Evolutionary conservation across 2,329 filamentous ascomycete genomes (phyloP).

Genomic region (Penicillium fuscoglaucum): DNA sequence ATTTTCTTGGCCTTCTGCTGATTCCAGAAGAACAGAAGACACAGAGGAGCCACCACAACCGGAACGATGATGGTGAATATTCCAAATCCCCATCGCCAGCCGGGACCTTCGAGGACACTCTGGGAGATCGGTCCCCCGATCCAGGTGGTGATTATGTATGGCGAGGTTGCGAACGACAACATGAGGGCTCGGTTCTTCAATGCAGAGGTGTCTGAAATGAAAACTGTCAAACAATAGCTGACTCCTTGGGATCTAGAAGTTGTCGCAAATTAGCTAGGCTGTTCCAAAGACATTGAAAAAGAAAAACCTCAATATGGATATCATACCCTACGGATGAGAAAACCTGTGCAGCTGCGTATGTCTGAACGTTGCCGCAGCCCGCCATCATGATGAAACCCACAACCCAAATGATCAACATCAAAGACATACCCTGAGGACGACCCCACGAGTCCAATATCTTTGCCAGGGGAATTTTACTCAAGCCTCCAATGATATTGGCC

Average conservation of each 20-base stretch:
- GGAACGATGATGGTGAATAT: constrained; percentile 63
- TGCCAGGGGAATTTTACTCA: constrained; percentile 18
- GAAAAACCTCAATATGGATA: constrained; percentile 30
- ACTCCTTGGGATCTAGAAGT: constrained; percentile 29
- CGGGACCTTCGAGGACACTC: constrained; percentile 44
- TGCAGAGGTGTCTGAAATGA: constrained; percentile 63
- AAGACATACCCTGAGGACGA: constrained; percentile 14
- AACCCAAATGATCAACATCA: constrained; percentile 15
- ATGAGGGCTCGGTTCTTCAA: constrained; percentile 61
- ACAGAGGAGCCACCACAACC: constrained; percentile 56
- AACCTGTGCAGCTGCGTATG: constrained; percentile 62
- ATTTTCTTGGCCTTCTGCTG: constrained; percentile 57
- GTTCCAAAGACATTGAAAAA: not conserved
- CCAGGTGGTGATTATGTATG: constrained; percentile 62
- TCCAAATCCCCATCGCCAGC: constrained; percentile 43
- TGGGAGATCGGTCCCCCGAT: constrained; percentile 54
- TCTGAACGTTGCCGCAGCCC: constrained; percentile 58
- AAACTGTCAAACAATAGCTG: constrained; percentile 57
- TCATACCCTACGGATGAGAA: constrained; percentile 61
- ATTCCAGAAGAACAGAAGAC: constrained; percentile 55
- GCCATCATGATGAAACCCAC: constrained; percentile 62
- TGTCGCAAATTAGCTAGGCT: not conserved
- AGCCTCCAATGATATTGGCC: constrained; percentile 9
- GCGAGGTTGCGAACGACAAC: constrained; percentile 59
- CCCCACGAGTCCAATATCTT: constrained; percentile 24